These are phyloP conservation scores for Leccinellum rugosiceps DNA, from an alignment of 768 basidiomycete species.

Conservation along the genomic window DNA sequence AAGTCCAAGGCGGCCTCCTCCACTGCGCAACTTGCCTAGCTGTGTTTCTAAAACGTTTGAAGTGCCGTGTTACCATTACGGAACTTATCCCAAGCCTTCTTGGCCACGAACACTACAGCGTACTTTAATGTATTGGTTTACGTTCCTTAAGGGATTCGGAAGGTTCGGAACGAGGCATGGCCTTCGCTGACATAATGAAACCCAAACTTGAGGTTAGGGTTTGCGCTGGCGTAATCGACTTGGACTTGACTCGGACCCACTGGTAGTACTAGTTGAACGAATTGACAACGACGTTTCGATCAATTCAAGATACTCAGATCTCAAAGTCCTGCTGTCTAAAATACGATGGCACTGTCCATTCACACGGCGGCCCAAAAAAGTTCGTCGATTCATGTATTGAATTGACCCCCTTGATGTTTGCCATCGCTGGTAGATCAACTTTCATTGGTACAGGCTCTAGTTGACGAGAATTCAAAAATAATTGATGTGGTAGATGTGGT, in stretches of 20 bases:
- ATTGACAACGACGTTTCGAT: neutral
- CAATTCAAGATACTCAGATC: neutral
- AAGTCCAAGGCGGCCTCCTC: neutral
- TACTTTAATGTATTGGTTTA: neutral
- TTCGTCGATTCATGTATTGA: slow-evolving; percentile 17
- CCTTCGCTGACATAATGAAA: slow-evolving; percentile 8
- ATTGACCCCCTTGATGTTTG: neutral
- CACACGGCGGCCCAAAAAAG: slow-evolving; percentile 73
- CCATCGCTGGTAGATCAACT: slow-evolving; percentile 53
- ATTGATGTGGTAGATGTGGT: slow-evolving; percentile 66
- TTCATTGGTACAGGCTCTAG: slow-evolving; percentile 62
- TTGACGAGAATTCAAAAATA: slow-evolving; percentile 58
- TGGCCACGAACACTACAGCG: neutral
- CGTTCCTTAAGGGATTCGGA: too few species aligned
- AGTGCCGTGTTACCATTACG: neutral
- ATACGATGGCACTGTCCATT: slow-evolving; percentile 42
- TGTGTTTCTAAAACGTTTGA: neutral
- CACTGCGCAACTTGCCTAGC: neutral
- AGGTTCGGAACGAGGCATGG: neutral
- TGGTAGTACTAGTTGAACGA: too few species aligned
- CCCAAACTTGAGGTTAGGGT: slow-evolving; percentile 26
- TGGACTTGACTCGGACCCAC: too few species aligned
- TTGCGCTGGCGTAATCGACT: neutral
- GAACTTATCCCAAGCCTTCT: neutral
- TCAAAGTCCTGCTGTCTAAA: neutral